phyloP scores from a whole-genome alignment of 352 stramenopile genomes.

The Pythium dissotocum region DNA sequence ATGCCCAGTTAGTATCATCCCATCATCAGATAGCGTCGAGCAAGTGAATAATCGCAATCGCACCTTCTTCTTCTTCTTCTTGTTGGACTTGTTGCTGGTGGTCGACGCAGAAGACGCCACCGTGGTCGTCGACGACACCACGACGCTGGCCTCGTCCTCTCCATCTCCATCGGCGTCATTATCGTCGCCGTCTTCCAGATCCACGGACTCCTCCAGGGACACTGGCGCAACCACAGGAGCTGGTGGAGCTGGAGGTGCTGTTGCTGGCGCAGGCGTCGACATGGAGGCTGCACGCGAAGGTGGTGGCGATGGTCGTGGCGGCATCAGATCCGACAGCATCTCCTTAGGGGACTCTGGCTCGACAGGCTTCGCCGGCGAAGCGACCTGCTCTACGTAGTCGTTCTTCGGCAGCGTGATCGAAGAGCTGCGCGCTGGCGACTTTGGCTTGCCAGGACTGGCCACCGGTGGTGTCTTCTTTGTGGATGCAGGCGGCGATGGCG shows the following conservation, averaged over 20 bases:
- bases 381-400: conserved; percentile 5
- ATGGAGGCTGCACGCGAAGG: neutral
- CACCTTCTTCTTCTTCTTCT: conserved; percentile 70
- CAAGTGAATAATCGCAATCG: conserved; percentile 6
- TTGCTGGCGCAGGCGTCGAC: neutral
- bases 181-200: conserved; percentile 30
- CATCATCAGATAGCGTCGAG: too few species aligned
- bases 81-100: conserved; percentile 49
- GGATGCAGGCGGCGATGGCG: conserved; percentile 10
- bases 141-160: conserved; percentile 31
- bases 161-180: conserved; percentile 38
- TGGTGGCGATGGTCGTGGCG: conserved; percentile 18
- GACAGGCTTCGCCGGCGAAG: conserved; percentile 10
- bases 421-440: conserved; percentile 22
- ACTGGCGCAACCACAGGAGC: neutral
- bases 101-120: conserved; percentile 32
- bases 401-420: conserved; percentile 1
- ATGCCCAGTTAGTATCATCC: too few species aligned
- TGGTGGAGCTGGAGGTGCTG: neutral
- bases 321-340: conserved; percentile 21
- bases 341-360: conserved; percentile 19
- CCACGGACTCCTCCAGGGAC: conserved; percentile 7
- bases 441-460: conserved; percentile 14
- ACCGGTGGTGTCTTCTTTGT: neutral
- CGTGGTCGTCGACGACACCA: conserved; percentile 17